These are phyloP conservation scores for Syzygium aromaticum DNA, from an alignment of 345 rosid genomes.

Conservation along the genomic window DNA sequence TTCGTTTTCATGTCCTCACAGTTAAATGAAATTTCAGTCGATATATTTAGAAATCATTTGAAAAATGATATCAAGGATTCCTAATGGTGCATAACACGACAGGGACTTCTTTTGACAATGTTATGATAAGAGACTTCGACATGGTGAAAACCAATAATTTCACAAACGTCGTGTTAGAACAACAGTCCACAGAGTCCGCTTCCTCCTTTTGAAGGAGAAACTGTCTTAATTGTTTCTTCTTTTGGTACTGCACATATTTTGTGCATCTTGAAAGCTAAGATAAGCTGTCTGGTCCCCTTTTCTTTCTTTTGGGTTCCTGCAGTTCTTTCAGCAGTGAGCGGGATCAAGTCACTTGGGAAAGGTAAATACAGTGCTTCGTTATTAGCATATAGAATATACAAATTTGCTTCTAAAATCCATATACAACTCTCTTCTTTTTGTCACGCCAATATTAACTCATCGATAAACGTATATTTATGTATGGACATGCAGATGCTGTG, in stretches of 20 bases:
- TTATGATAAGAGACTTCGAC: neutral
- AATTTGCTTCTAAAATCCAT: neutral
- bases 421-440: neutral
- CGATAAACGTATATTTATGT: neutral
- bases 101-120: neutral
- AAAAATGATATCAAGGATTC: neutral
- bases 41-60: neutral
- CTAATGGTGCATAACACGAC: neutral
- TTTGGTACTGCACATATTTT: neutral
- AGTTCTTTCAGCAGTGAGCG: constrained; percentile 76
- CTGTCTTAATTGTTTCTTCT: neutral
- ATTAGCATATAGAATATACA: neutral
- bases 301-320: constrained; percentile 2
- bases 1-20: neutral
- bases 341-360: constrained; percentile 50
- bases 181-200: neutral
- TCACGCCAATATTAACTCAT: neutral
- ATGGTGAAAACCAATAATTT: neutral
- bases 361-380: constrained; percentile 12
- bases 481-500: constrained; percentile 37
- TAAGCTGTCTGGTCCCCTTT: neutral
- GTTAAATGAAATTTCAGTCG: neutral
- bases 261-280: neutral
- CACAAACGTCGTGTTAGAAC: neutral
- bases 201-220: neutral